Conservation (phyloP, 768 basidiomycete genomes). For the Rhodosporidiobolus odoratus region DNA sequence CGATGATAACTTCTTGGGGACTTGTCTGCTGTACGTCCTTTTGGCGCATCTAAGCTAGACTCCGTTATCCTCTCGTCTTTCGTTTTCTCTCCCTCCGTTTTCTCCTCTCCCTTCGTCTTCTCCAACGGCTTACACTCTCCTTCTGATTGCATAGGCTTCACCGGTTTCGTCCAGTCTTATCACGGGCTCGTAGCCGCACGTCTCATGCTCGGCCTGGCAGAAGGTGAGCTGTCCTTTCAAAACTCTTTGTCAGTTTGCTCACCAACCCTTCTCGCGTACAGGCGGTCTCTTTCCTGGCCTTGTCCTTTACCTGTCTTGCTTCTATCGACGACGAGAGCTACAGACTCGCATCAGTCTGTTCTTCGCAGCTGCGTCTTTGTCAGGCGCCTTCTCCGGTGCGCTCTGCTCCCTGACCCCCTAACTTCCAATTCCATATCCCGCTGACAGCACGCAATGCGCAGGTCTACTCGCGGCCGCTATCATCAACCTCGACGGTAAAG, state of each 20-base stretch:
- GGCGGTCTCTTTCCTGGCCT: slow-evolving; percentile 32
- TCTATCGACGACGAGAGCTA: slow-evolving; percentile 39
- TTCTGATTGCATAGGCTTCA: slow-evolving; percentile 45
- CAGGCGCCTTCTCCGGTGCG: slow-evolving; percentile 35
- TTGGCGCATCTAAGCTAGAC: background rate
- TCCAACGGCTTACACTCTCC: background rate
- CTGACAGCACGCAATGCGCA: background rate
- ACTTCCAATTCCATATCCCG: too few species aligned
- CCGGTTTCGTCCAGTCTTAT: slow-evolving; percentile 44
- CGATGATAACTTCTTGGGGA: slow-evolving; percentile 65
- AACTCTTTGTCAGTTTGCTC: slow-evolving; percentile 9
- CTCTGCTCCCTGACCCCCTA: slow-evolving; percentile 46
- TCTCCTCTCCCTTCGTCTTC: background rate
- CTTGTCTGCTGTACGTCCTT: slow-evolving; percentile 46
- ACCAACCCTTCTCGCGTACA: background rate
- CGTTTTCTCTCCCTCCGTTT: background rate
- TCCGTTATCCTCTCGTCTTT: background rate
- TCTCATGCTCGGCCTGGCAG: slow-evolving; percentile 43
- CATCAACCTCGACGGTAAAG: slow-evolving; percentile 42
- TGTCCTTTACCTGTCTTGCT: slow-evolving; percentile 38
- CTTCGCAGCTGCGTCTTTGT: slow-evolving; percentile 42
- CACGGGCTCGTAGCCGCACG: slow-evolving; percentile 41
- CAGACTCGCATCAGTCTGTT: slow-evolving; percentile 44
- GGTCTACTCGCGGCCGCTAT: slow-evolving; percentile 49
- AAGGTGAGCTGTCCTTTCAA: slow-evolving; percentile 39